Percentiles rank a stretch among this genome's conserved stretches.
Evolutionary conservation across 129 eudicot genomes (phyloP).

Genomic region (Dittrichia graveolens): DNA sequence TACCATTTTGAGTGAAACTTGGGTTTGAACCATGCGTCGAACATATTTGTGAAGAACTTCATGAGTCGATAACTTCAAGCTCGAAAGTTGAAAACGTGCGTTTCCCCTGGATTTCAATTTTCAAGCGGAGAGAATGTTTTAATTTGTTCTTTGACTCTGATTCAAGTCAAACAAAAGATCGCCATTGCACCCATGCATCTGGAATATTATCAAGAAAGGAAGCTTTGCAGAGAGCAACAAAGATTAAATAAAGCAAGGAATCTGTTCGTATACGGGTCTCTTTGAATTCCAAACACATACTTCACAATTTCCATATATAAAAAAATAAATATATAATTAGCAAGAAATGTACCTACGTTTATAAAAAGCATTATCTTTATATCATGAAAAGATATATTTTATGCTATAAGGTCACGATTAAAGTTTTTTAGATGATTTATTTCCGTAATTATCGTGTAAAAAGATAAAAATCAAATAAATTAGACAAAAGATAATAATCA

Average conservation of each 20-base stretch:
- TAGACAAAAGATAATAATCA: too few relatives aligned
- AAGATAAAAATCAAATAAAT: too few relatives aligned
- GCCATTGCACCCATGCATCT: neutral
- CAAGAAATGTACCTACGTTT: too few relatives aligned
- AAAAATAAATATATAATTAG: too few relatives aligned
- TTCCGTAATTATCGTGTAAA: too few relatives aligned
- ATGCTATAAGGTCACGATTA: too few relatives aligned
- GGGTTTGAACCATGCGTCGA: conserved; percentile 53
- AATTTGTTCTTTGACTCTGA: conserved; percentile 9
- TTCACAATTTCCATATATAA: too few relatives aligned
- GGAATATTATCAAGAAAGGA: conserved; percentile 24
- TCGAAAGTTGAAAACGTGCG: neutral
- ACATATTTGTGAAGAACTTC: conserved; percentile 43
- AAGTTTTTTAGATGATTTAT: too few relatives aligned
- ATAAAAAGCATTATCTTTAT: too few relatives aligned
- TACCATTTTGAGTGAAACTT: conserved; percentile 62
- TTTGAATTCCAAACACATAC: neutral
- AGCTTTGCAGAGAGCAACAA: conserved; percentile 24
- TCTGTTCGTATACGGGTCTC: neutral
- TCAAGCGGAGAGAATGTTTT: neutral
- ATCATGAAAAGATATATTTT: too few relatives aligned
- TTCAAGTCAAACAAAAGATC: conserved; percentile 9
- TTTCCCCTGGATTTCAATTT: neutral
- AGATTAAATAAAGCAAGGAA: conserved; percentile 15
- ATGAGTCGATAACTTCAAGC: conserved; percentile 8